Percentiles rank a stretch among this genome's conserved stretches.
phyloP scores from a whole-genome alignment of 1,284 basidiomycete species.

The Irpex sp. region DNA sequence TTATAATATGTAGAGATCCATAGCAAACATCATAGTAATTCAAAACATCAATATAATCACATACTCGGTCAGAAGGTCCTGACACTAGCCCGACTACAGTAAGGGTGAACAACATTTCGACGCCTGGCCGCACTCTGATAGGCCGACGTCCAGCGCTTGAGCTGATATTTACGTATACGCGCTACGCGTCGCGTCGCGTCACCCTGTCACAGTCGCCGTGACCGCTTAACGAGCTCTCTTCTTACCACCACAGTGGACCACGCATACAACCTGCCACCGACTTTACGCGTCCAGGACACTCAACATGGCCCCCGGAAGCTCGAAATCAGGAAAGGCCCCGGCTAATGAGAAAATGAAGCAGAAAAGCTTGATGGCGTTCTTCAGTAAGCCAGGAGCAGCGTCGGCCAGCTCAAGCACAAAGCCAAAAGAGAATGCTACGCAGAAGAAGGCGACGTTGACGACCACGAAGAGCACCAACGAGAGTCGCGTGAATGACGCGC shows the following conservation, averaged over 20 bases:
- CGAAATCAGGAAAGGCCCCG: conserved; percentile 9
- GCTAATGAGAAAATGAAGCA: conserved; percentile 50
- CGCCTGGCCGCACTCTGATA: no score
- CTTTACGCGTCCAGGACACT: background rate
- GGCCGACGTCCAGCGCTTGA: no score
- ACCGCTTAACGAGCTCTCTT: background rate
- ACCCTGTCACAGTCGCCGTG: background rate
- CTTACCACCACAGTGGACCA: background rate
- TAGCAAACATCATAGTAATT: no score
- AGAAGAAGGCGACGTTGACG: conserved; percentile 4
- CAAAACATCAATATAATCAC: no score
- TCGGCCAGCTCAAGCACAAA: conserved; percentile 20
- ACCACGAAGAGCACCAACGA: background rate
- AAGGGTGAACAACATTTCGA: no score
- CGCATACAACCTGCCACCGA: background rate
- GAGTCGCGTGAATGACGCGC: conserved; percentile 11
- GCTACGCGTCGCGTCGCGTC: background rate
- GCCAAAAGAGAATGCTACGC: conserved; percentile 24
- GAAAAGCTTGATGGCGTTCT: conserved; percentile 72
- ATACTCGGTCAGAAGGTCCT: no score
- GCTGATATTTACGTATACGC: background rate
- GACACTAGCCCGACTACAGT: no score
- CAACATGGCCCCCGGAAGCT: conserved; percentile 1
- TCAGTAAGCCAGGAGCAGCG: conserved; percentile 39
- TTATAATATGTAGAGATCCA: no score